These are phyloP conservation scores for Parascedosporium putredinis DNA, from an alignment of 2,329 filamentous ascomycete species.

Conservation along the genomic window DNA sequence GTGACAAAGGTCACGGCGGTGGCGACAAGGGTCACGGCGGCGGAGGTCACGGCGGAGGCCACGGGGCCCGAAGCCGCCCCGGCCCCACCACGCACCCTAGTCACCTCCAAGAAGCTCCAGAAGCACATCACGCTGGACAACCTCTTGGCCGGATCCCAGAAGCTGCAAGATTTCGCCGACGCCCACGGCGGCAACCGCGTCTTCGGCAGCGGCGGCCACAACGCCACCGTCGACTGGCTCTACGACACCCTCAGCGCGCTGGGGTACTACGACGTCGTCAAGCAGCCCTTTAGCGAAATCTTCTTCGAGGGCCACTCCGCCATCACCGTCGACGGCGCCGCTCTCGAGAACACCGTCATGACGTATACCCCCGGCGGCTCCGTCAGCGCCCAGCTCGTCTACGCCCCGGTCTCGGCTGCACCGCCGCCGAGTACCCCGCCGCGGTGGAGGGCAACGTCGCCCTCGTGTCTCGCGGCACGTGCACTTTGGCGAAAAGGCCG, in stretches of 20 bases:
- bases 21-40: no score
- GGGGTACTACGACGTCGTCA: conserved; percentile 31
- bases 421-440: conserved; percentile 39
- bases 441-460: conserved; percentile 44
- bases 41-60: no score
- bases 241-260: conserved; percentile 26
- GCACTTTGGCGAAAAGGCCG: conserved; percentile 45
- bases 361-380: conserved; percentile 41
- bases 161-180: conserved; percentile 33
- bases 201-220: conserved; percentile 34
- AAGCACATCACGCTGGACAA: conserved; percentile 26
- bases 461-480: conserved; percentile 48
- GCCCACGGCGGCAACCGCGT: conserved; percentile 30
- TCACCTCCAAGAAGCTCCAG: conserved; percentile 28
- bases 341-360: conserved; percentile 21
- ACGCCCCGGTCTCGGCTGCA: conserved; percentile 44
- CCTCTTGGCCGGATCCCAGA: conserved; percentile 31
- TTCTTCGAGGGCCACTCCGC: conserved; percentile 22
- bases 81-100: no score
- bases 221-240: conserved; percentile 34
- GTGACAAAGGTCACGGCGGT: neutral
- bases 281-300: conserved; percentile 32
- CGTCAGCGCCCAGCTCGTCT: conserved; percentile 30
- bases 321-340: conserved; percentile 20
- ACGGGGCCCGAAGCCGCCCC: no score